These are phyloP conservation scores for Marsdenia floribunda DNA, from an alignment of 257 asterid species.

Conservation along the genomic window DNA sequence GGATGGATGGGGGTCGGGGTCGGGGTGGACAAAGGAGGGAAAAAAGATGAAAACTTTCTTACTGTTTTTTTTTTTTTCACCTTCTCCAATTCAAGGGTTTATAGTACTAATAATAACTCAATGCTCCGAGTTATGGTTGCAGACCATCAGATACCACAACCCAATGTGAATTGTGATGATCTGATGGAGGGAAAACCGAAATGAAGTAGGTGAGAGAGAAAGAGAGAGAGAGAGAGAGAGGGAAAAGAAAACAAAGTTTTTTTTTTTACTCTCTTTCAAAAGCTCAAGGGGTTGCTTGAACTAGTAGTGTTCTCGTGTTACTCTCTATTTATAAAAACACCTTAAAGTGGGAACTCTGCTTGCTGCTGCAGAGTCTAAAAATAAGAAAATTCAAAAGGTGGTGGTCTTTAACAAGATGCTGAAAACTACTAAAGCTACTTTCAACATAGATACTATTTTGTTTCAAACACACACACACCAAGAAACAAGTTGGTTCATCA, in stretches of 20 bases:
- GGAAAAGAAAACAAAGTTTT: background rate
- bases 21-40: background rate
- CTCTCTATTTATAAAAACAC: conserved; percentile 27
- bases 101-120: background rate
- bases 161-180: conserved; percentile 13
- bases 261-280: too few species aligned
- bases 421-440: conserved; percentile 23
- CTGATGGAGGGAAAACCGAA: conserved; percentile 12
- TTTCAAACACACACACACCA: conserved; percentile 11
- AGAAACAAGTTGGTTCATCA: conserved; percentile 19
- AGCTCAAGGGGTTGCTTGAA: conserved; percentile 13
- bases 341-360: conserved; percentile 1
- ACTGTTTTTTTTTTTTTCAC: background rate
- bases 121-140: background rate
- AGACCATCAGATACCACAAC: conserved; percentile 13
- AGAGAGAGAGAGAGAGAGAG: too few species aligned
- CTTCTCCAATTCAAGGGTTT: background rate
- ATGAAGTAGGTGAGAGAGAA: background rate
- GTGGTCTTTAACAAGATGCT: conserved; percentile 30
- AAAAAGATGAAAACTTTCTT: background rate
- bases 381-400: conserved; percentile 23
- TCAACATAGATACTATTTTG: conserved; percentile 20
- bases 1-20: too few species aligned
- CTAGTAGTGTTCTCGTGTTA: conserved; percentile 11
- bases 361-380: background rate